These are phyloP conservation scores for Apiotrichum gamsii DNA, from an alignment of 1,284 basidiomycete genomes.

Conservation along the genomic window DNA sequence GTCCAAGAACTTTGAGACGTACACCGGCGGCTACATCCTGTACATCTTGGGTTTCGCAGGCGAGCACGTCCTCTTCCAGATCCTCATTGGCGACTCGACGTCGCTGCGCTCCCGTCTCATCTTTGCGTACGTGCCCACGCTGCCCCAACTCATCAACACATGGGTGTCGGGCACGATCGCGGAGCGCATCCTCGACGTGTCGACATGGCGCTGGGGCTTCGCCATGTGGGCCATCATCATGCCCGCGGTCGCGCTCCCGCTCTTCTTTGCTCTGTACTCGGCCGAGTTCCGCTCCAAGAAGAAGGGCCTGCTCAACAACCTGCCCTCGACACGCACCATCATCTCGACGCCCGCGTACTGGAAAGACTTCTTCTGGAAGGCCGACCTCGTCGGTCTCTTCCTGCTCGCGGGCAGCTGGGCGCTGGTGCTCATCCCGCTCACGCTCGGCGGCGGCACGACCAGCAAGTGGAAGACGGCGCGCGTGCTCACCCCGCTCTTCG, in stretches of 20 bases:
- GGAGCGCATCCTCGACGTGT: constrained; percentile 7
- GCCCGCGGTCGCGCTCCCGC: constrained; percentile 38
- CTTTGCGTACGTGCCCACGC: constrained; percentile 14
- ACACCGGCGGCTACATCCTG: constrained; percentile 43
- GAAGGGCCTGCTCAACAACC: constrained; percentile 44
- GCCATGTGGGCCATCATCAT: constrained; percentile 50
- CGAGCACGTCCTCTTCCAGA: constrained; percentile 12
- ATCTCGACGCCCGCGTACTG: constrained; percentile 16
- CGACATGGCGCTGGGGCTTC: constrained; percentile 48
- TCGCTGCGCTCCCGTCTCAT: constrained; percentile 67
- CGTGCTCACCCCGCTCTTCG: constrained; percentile 46
- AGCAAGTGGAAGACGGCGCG: constrained; percentile 38
- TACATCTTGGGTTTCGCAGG: constrained; percentile 22
- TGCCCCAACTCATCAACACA: no score
- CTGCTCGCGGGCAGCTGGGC: constrained; percentile 41
- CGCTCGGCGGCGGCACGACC: constrained; percentile 40
- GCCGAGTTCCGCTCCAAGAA: constrained; percentile 31
- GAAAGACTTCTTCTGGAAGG: constrained; percentile 46
- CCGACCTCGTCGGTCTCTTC: constrained; percentile 46
- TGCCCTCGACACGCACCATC: constrained; percentile 44
- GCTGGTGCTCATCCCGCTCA: constrained; percentile 46
- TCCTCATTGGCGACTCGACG: constrained; percentile 58
- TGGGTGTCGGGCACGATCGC: constrained; percentile 3
- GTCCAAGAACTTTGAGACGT: constrained; percentile 33
- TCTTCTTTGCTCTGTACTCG: constrained; percentile 34